Conservation (phyloP, 2,329 filamentous ascomycete genomes). For the Fusarium sp. region DNA sequence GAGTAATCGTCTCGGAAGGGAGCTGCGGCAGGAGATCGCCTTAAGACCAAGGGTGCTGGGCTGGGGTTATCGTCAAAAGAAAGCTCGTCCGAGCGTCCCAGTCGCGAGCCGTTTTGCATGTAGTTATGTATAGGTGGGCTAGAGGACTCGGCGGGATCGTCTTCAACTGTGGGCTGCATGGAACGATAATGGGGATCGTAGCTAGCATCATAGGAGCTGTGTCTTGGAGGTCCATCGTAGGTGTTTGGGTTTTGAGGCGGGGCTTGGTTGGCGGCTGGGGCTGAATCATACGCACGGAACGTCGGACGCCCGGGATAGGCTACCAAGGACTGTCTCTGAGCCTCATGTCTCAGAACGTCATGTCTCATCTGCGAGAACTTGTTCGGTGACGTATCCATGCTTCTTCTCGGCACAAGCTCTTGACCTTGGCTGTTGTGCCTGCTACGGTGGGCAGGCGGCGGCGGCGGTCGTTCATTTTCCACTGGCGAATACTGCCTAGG, state of each 20-base stretch:
- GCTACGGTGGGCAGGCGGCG: conserved; percentile 69
- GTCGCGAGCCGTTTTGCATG: conserved; percentile 45
- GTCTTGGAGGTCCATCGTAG: conserved; percentile 60
- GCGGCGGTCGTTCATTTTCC: conserved; percentile 67
- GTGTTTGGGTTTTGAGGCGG: conserved; percentile 49
- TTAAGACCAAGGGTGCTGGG: conserved; percentile 64
- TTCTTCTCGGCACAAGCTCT: conserved; percentile 59
- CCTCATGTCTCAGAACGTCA: conserved; percentile 71
- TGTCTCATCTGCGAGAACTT: conserved; percentile 69
- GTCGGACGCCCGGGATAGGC: conserved; percentile 69
- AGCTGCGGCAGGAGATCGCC: conserved; percentile 49
- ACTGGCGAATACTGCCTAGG: conserved; percentile 54
- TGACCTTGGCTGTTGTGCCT: conserved; percentile 63
- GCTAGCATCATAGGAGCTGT: conserved; percentile 66
- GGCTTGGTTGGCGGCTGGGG: conserved; percentile 56
- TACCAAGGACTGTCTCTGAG: conserved; percentile 67
- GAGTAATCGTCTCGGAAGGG: conserved; percentile 47
- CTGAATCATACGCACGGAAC: conserved; percentile 67
- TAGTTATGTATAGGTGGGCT: conserved; percentile 48
- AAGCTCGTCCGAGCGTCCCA: conserved; percentile 55
- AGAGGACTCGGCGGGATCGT: conserved; percentile 72
- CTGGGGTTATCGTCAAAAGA: conserved; percentile 59
- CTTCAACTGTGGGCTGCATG: conserved; percentile 76
- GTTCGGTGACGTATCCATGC: conserved; percentile 59
- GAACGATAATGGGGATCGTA: conserved; percentile 65